Percentiles rank a stretch among this genome's conserved stretches.
Evolutionary conservation across 768 basidiomycete genomes (phyloP).

Genomic region (Psilocybe cubensis): DNA sequence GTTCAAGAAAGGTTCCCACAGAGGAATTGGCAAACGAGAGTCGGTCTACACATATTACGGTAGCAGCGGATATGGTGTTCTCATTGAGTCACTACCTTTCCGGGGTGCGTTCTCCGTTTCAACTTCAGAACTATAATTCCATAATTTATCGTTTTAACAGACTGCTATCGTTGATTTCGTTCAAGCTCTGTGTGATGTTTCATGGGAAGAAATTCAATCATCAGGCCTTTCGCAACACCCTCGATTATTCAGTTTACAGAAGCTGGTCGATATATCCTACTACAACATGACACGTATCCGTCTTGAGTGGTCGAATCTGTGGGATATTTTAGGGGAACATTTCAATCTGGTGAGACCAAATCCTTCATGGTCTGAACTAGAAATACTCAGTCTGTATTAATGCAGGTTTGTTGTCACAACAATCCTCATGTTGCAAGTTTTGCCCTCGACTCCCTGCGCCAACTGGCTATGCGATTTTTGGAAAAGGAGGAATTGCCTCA

Average conservation of each 20-base stretch:
- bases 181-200: conserved; percentile 92
- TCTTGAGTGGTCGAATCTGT: conserved; percentile 96
- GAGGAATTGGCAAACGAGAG: conserved; percentile 98
- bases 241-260: conserved; percentile 94
- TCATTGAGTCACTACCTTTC: conserved; percentile 93
- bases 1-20: conserved; percentile 67
- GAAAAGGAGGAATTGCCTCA: conserved; percentile 98
- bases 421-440: conserved; percentile 97
- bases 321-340: conserved; percentile 97
- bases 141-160: conserved; percentile 42
- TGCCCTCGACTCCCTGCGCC: conserved; percentile 93
- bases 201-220: conserved; percentile 99
- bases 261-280: conserved; percentile 98
- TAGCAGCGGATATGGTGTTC: conserved; percentile 99
- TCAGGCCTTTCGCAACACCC: conserved; percentile 94
- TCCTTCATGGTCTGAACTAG: not conserved
- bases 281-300: conserved; percentile 99
- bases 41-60: conserved; percentile 96
- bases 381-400: not conserved
- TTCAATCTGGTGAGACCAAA: conserved; percentile 82
- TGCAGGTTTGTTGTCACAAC: conserved; percentile 95
- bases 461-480: conserved; percentile 97
- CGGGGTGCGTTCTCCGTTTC: conserved; percentile 66
- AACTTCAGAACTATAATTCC: not conserved
- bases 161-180: conserved; percentile 98